phyloP scores from a whole-genome alignment of 192 early-diverging fungal species.

The Coemansia sp. region DNA sequence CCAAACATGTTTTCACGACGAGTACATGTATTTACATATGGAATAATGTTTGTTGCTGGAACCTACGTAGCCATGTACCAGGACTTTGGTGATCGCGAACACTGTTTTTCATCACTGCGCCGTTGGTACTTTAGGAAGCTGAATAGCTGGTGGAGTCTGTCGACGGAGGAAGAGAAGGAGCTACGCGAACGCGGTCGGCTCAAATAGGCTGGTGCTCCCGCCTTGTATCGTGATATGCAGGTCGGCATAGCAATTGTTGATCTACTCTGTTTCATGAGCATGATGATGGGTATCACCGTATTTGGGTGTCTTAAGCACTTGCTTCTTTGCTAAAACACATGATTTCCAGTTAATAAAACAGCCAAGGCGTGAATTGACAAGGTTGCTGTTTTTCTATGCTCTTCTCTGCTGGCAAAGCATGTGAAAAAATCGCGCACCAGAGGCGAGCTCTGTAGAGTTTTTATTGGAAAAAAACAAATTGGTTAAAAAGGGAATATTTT shows the following conservation, averaged over 20 bases:
- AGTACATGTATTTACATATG: conserved; percentile 44
- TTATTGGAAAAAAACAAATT: neutral
- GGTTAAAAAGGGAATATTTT: neutral
- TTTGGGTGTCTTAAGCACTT: no score
- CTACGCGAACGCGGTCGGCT: conserved; percentile 48
- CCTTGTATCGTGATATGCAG: no score
- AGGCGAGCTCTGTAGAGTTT: no score
- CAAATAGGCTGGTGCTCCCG: conserved; percentile 2
- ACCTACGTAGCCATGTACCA: conserved; percentile 45
- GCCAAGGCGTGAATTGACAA: no score
- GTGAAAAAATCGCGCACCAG: conserved; percentile 4
- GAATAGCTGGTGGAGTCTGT: conserved; percentile 42
- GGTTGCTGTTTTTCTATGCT: no score
- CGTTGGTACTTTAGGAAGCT: conserved; percentile 50
- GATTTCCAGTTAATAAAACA: no score
- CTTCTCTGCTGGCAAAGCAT: neutral
- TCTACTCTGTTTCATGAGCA: no score
- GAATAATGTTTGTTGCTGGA: conserved; percentile 49
- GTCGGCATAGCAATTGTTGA: no score
- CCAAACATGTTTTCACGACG: conserved; percentile 43
- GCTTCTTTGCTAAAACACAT: no score
- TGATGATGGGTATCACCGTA: no score
- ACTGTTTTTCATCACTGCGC: conserved; percentile 49
- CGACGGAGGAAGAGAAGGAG: conserved; percentile 48
- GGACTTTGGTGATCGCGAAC: conserved; percentile 41